phyloP scores from a whole-genome alignment of 495 filamentous ascomycete genomes.

The Podospora tetraspora region DNA sequence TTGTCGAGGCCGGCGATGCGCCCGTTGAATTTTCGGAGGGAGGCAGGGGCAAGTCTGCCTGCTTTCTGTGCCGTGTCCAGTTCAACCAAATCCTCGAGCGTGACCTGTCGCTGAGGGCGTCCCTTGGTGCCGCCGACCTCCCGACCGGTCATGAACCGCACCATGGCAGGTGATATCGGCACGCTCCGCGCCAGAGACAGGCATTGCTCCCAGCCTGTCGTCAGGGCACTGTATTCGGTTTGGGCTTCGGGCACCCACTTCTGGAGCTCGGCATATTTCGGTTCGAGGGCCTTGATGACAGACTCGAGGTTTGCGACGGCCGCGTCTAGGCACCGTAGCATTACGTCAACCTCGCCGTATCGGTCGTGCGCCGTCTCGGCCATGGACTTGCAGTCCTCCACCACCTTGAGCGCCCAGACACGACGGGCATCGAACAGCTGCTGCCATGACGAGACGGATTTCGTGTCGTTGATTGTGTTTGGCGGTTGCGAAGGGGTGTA shows the following conservation, averaged over 20 bases:
- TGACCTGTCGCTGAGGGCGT: slow-evolving; percentile 36
- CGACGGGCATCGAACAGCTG: slow-evolving; percentile 68
- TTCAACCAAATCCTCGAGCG: slow-evolving; percentile 70
- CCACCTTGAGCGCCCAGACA: slow-evolving; percentile 67
- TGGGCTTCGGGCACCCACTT: slow-evolving; percentile 65
- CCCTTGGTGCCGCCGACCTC: slow-evolving; percentile 39
- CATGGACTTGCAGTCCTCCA: slow-evolving; percentile 57
- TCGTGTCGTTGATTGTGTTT: slow-evolving; percentile 65
- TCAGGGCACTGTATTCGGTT: slow-evolving; percentile 61
- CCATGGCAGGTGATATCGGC: slow-evolving; percentile 47
- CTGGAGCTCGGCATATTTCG: slow-evolving; percentile 66
- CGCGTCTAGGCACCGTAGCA: slow-evolving; percentile 66
- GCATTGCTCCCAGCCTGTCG: slow-evolving; percentile 64
- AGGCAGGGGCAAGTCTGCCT: slow-evolving; percentile 44
- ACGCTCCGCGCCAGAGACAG: slow-evolving; percentile 58
- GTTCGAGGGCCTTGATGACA: slow-evolving; percentile 67
- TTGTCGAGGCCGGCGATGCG: slow-evolving; percentile 46
- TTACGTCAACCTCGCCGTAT: slow-evolving; percentile 62
- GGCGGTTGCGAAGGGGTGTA: slow-evolving; percentile 58
- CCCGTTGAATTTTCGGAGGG: slow-evolving; percentile 41
- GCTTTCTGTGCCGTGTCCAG: slow-evolving; percentile 59
- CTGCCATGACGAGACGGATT: slow-evolving; percentile 75
- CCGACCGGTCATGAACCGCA: slow-evolving; percentile 49
- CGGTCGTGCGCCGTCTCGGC: slow-evolving; percentile 44
- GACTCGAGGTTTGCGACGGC: slow-evolving; percentile 75